Evolutionary conservation across 345 rosid genomes (phyloP).

Genomic region (Gossypium longicalyx): DNA sequence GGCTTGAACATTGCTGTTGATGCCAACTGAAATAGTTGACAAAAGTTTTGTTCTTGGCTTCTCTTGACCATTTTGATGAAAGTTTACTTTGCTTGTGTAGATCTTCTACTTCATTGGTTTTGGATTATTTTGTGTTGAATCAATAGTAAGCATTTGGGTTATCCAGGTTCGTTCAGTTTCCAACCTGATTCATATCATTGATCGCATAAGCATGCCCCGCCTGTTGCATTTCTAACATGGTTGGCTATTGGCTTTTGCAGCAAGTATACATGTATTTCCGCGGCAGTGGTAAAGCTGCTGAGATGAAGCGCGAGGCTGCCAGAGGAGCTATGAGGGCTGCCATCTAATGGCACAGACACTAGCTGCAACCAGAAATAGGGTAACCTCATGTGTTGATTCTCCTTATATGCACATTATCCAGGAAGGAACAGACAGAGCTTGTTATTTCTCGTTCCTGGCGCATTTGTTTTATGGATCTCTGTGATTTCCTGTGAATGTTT

Average conservation of each 20-base stretch:
- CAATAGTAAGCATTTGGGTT: constrained; percentile 90
- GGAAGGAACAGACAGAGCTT: not conserved
- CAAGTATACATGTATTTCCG: constrained; percentile 83
- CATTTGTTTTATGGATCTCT: not conserved
- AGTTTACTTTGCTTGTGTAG: constrained; percentile 25
- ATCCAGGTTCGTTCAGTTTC: constrained; percentile 56
- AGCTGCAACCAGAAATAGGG: not conserved
- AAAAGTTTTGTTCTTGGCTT: not conserved
- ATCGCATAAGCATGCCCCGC: not conserved
- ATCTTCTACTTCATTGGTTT: constrained; percentile 93
- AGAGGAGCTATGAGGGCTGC: constrained; percentile 71
- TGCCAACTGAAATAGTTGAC: not conserved
- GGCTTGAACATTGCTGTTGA: not conserved
- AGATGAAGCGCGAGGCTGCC: constrained; percentile 54
- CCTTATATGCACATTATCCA: constrained; percentile 10
- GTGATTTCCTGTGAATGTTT: constrained; percentile 7
- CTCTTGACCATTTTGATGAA: not conserved
- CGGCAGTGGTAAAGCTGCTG: constrained; percentile 65
- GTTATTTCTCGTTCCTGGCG: not conserved
- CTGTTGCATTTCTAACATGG: not conserved
- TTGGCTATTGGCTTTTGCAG: constrained; percentile 26
- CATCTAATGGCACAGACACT: constrained; percentile 26
- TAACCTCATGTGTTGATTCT: constrained; percentile 4
- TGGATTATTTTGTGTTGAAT: constrained; percentile 65
- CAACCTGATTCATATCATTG: not conserved